Evolutionary conservation across 1,139 yeast species (phyloP).

Genomic region (Blastobotrys illinoisensis): DNA sequence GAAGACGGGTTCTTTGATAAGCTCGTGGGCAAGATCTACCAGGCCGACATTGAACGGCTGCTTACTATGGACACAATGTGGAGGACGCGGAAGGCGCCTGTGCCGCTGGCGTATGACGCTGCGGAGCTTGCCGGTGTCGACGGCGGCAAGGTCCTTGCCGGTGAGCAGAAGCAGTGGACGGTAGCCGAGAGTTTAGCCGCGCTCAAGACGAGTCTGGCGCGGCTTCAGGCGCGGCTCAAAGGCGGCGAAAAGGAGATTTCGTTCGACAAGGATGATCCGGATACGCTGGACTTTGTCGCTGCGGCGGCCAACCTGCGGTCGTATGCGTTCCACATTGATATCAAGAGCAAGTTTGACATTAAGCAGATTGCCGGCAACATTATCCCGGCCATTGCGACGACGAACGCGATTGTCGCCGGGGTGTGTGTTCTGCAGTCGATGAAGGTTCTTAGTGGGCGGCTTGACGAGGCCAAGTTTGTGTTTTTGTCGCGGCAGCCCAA

Average conservation of each 20-base stretch:
- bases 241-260: slow-evolving; percentile 33
- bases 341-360: slow-evolving; percentile 76
- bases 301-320: slow-evolving; percentile 86
- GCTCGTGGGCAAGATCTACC: slow-evolving; percentile 46
- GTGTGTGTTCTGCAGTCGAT: slow-evolving; percentile 71
- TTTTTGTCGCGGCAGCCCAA: slow-evolving; percentile 63
- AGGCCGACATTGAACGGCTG: slow-evolving; percentile 69
- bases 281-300: slow-evolving; percentile 80
- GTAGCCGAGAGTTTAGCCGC: slow-evolving; percentile 59
- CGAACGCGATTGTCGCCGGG: slow-evolving; percentile 93
- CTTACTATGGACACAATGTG: slow-evolving; percentile 69
- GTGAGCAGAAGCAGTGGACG: slow-evolving; percentile 63
- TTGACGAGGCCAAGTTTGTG: slow-evolving; percentile 40
- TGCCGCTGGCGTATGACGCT: slow-evolving; percentile 43
- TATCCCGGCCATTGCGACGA: slow-evolving; percentile 97
- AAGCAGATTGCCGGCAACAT: slow-evolving; percentile 96
- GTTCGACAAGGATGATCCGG: slow-evolving; percentile 94
- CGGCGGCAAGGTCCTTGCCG: slow-evolving; percentile 30
- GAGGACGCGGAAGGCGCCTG: slow-evolving; percentile 66
- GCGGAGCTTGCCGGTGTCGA: slow-evolving; percentile 15
- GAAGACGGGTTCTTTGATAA: slow-evolving; percentile 35
- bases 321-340: slow-evolving; percentile 61
- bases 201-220: slow-evolving; percentile 45
- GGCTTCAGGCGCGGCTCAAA: slow-evolving; percentile 47
- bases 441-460: slow-evolving; percentile 39